phyloP scores from a whole-genome alignment of 1,139 yeast genomes.

The Saccharomyces uvarum region DNA sequence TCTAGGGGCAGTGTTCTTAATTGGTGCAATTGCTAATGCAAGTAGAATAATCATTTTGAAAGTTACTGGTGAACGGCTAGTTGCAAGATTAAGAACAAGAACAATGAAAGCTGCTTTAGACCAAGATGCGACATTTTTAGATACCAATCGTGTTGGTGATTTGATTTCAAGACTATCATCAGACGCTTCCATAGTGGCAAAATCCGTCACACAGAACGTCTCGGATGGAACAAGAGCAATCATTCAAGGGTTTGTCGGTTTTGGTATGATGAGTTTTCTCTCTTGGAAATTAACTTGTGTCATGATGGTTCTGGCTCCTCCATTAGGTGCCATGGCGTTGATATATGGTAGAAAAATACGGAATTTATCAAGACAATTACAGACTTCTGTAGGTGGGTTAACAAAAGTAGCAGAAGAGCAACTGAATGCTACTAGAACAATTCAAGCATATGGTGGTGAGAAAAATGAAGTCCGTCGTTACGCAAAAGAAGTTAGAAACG shows the following conservation, averaged over 20 bases:
- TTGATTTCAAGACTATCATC: constrained; percentile 78
- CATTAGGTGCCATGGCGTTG: constrained; percentile 70
- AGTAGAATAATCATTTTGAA: constrained; percentile 71
- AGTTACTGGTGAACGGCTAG: constrained; percentile 78
- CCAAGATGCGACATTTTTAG: constrained; percentile 88
- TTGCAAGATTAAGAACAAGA: constrained; percentile 72
- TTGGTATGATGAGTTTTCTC: constrained; percentile 84
- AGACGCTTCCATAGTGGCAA: constrained; percentile 85
- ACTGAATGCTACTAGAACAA: constrained; percentile 74
- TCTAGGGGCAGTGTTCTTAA: constrained; percentile 49
- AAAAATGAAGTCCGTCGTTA: constrained; percentile 52
- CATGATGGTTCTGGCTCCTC: constrained; percentile 78
- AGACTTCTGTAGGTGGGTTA: constrained; percentile 76
- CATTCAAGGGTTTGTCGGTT: constrained; percentile 74
- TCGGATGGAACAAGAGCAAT: constrained; percentile 85
- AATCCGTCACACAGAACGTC: constrained; percentile 78
- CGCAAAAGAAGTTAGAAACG: constrained; percentile 64
- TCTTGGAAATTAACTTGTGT: constrained; percentile 75
- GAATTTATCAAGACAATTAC: constrained; percentile 65
- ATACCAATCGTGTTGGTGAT: constrained; percentile 88
- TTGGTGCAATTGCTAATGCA: constrained; percentile 74
- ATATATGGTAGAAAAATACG: constrained; percentile 76
- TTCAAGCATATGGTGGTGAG: constrained; percentile 87
- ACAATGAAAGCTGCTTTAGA: constrained; percentile 69
- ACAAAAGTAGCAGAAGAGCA: constrained; percentile 95